Percentiles rank a stretch among this genome's conserved stretches.
phyloP scores from a whole-genome alignment of 2,329 filamentous ascomycete species.

The Coniochaeta prunicola region DNA sequence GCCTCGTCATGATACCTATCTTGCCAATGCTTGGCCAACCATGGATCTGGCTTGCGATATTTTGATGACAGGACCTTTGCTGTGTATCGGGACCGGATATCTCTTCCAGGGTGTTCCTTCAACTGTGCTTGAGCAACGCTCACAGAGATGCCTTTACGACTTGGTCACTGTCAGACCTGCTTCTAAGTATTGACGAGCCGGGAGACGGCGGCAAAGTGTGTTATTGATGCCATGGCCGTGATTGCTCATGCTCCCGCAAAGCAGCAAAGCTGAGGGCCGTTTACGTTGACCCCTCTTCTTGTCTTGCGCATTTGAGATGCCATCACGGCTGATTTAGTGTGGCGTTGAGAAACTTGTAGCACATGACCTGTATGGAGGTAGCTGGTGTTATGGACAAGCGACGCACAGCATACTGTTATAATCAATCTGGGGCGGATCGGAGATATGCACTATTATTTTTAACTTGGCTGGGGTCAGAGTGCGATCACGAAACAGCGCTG shows the following conservation, averaged over 20 bases:
- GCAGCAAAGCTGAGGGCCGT: neutral
- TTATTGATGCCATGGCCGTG: neutral
- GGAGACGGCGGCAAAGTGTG: too few species aligned
- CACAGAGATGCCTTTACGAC: neutral
- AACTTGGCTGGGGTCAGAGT: neutral
- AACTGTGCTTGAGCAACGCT: neutral
- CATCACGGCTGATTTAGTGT: neutral
- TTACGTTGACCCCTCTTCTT: neutral
- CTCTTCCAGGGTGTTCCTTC: neutral
- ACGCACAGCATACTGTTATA: neutral
- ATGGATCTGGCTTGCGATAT: neutral
- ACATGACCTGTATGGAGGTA: neutral
- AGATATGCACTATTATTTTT: conserved; percentile 1
- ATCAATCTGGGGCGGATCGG: neutral
- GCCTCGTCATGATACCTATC: too few species aligned
- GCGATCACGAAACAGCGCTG: neutral
- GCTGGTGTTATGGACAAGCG: neutral
- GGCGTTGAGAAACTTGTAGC: neutral
- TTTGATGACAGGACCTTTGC: neutral
- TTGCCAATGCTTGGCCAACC: neutral
- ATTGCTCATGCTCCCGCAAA: neutral
- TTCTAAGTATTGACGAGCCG: neutral
- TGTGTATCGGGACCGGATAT: neutral
- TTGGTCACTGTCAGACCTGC: neutral
- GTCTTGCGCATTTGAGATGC: neutral